Evolutionary conservation across 257 asterid species (phyloP).

Genomic region (Solanum ossicruentum): DNA sequence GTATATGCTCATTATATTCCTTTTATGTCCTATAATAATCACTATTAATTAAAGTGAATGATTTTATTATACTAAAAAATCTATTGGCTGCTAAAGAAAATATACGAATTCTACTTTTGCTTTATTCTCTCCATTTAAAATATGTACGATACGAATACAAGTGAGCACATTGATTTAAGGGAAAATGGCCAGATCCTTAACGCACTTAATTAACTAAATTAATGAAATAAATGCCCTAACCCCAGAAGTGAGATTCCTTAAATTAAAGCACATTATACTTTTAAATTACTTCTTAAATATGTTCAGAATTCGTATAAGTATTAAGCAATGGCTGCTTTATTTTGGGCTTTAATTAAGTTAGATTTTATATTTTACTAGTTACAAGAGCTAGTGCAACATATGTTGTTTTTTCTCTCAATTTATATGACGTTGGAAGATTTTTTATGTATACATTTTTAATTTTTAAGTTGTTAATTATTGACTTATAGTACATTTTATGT

Average conservation of each 20-base stretch:
- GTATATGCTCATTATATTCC: not conserved
- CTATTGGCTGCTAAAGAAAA: not conserved
- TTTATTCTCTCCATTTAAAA: slow-evolving; percentile 12
- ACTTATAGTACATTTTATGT: too few relatives aligned
- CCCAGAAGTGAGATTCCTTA: slow-evolving; percentile 2
- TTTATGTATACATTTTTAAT: too few relatives aligned
- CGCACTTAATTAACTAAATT: not conserved
- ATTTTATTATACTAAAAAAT: not conserved
- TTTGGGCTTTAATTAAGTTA: not conserved
- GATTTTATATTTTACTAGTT: not conserved
- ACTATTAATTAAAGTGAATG: not conserved
- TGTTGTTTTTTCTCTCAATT: too few relatives aligned
- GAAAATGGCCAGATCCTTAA: slow-evolving; percentile 5
- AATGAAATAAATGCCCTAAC: not conserved
- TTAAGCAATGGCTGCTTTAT: not conserved
- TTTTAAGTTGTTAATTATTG: too few relatives aligned
- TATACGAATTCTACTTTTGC: not conserved
- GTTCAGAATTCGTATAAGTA: not conserved
- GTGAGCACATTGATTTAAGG: not conserved
- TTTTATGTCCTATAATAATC: not conserved
- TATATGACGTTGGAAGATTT: too few relatives aligned
- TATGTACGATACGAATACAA: not conserved
- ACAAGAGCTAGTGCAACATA: too few relatives aligned
- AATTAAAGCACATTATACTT: not conserved
- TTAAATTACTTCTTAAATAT: not conserved